Evolutionary conservation across 2,329 filamentous ascomycete species (phyloP).

Genomic region (Nothopassalora personata): DNA sequence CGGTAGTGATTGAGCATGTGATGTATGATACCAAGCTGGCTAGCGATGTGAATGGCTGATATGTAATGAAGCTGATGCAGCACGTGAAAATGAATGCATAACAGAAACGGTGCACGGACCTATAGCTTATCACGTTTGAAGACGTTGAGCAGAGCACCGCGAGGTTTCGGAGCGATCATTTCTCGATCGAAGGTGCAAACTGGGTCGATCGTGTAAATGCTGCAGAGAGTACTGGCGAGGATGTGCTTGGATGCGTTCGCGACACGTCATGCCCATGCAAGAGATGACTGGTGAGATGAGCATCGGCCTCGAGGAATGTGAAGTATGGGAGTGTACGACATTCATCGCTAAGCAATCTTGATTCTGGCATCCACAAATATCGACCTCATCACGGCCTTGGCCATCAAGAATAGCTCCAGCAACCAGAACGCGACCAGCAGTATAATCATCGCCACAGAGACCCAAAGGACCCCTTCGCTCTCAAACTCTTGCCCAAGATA

Average conservation of each 20-base stretch:
- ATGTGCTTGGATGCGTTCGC: no score
- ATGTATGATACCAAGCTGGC: background rate
- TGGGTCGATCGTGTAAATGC: no score
- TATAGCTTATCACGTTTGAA: background rate
- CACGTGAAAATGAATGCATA: background rate
- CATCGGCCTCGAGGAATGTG: no score
- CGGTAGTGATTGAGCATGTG: slow-evolving; percentile 20
- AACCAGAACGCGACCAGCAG: slow-evolving; percentile 53
- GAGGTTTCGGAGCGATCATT: background rate
- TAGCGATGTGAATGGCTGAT: background rate
- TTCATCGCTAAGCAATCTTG: slow-evolving; percentile 8
- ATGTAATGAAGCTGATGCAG: background rate
- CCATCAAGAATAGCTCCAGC: slow-evolving; percentile 45
- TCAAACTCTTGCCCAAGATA: slow-evolving; percentile 48
- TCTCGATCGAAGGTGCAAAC: background rate
- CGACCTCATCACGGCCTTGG: slow-evolving; percentile 44
- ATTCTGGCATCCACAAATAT: slow-evolving; percentile 21
- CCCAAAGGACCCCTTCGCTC: slow-evolving; percentile 49
- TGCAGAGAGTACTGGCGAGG: no score
- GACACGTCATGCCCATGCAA: no score
- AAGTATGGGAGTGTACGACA: no score
- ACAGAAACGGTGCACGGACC: background rate
- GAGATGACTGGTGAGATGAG: no score
- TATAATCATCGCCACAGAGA: slow-evolving; percentile 54
- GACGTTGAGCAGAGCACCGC: background rate